A percentile compares a stretch with the other conserved stretches of the same genome.
phyloP scores from a whole-genome alignment of 805 yeast genomes.

The Sugiyamaella qingdaonensis region DNA sequence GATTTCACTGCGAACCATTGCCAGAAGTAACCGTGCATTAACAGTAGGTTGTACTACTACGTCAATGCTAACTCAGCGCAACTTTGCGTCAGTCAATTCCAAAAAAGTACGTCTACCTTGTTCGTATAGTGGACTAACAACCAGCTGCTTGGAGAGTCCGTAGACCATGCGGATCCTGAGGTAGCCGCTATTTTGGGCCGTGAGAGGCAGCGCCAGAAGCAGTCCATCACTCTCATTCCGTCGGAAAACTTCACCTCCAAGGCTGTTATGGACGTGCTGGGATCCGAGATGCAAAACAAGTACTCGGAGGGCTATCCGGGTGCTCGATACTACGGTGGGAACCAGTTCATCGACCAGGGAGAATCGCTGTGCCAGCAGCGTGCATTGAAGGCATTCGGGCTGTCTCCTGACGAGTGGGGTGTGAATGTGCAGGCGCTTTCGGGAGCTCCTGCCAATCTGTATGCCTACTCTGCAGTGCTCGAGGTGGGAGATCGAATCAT shows the following conservation, averaged over 20 bases:
- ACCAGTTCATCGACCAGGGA: constrained; percentile 87
- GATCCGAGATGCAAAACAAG: constrained; percentile 96
- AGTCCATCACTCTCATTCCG: constrained; percentile 88
- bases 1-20: not conserved
- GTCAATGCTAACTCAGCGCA: not conserved
- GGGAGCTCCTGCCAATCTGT: constrained; percentile 95
- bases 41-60: not conserved
- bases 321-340: constrained; percentile 97
- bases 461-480: constrained; percentile 84
- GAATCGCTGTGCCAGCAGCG: constrained; percentile 87
- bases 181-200: constrained; percentile 70
- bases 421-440: constrained; percentile 94
- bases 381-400: constrained; percentile 77
- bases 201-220: constrained; percentile 83
- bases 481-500: constrained; percentile 88
- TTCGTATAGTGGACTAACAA: not conserved
- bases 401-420: constrained; percentile 86
- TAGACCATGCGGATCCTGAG: constrained; percentile 61
- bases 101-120: not conserved
- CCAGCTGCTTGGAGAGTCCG: constrained; percentile 18
- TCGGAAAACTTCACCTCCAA: constrained; percentile 95
- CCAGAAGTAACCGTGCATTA: not conserved
- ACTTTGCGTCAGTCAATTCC: not conserved
- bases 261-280: constrained; percentile 89
- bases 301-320: constrained; percentile 99